phyloP scores from a whole-genome alignment of 768 basidiomycete genomes.

The Phanerochaete carnosa region DNA sequence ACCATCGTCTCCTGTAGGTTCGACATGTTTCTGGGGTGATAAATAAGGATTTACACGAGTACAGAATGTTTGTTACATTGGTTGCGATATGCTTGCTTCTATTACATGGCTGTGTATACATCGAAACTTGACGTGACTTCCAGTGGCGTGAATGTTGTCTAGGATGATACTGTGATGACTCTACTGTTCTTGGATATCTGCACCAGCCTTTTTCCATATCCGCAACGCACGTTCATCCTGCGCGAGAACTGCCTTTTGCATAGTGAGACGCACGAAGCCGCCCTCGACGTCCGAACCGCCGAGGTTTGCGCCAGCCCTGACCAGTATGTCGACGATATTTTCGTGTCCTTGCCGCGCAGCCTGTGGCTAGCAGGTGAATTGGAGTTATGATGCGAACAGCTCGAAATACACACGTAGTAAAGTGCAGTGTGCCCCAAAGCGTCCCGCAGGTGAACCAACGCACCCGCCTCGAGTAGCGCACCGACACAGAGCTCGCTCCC shows the following conservation, averaged over 20 bases:
- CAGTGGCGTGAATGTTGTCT: no score
- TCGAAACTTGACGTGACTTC: neutral
- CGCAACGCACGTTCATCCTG: conserved; percentile 43
- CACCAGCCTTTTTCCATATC: conserved; percentile 58
- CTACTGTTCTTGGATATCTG: neutral
- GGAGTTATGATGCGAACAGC: neutral
- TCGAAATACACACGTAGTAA: conserved; percentile 61
- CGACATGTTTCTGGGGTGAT: no score
- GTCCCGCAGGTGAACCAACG: conserved; percentile 81
- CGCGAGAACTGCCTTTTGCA: conserved; percentile 32
- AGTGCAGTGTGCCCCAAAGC: conserved; percentile 77
- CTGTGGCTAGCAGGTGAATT: conserved; percentile 30
- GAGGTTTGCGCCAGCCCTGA: conserved; percentile 72
- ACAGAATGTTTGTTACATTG: no score
- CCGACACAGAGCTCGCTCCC: conserved; percentile 44
- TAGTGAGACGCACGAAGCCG: conserved; percentile 51
- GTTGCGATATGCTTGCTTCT: no score
- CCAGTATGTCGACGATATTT: conserved; percentile 56
- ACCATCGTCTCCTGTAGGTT: no score
- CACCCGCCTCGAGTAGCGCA: conserved; percentile 65
- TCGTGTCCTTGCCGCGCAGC: conserved; percentile 73
- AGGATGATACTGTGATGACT: neutral
- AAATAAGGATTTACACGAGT: no score
- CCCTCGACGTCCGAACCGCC: conserved; percentile 61
- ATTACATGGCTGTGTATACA: no score